A percentile compares a stretch with the other conserved stretches of the same genome.
phyloP scores from a whole-genome alignment of 352 stramenopile species.

The Globisporangium alternatum region DNA sequence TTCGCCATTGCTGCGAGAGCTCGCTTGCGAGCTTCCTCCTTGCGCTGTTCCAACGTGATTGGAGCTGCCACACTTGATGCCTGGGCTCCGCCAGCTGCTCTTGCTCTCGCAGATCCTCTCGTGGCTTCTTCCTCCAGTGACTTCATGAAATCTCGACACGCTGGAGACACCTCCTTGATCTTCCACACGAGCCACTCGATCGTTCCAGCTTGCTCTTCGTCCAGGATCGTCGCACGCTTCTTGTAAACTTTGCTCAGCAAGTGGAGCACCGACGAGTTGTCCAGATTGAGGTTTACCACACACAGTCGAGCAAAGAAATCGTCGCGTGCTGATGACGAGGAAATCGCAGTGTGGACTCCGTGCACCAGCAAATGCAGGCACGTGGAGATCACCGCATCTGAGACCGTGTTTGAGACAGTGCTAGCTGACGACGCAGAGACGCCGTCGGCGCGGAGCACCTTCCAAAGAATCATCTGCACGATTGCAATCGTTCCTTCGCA shows the following conservation, averaged over 20 bases:
- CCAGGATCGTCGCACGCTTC: conserved; percentile 41
- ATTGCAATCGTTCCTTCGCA: conserved; percentile 69
- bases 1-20: conserved; percentile 78
- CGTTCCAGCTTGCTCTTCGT: conserved; percentile 72
- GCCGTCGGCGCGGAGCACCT: conserved; percentile 30
- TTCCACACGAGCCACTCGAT: conserved; percentile 77
- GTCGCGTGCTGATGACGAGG: conserved; percentile 16
- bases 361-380: conserved; percentile 79
- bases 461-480: conserved; percentile 66
- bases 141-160: conserved; percentile 37
- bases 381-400: conserved; percentile 82
- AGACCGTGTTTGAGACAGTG: conserved; percentile 39
- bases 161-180: conserved; percentile 40
- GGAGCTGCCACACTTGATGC: conserved; percentile 14
- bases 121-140: conserved; percentile 33
- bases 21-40: conserved; percentile 73
- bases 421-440: conserved; percentile 21
- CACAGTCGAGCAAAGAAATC: conserved; percentile 59
- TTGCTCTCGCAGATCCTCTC: conserved; percentile 20
- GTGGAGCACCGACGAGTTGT: conserved; percentile 45
- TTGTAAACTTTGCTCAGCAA: conserved; percentile 55
- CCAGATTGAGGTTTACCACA: conserved; percentile 25
- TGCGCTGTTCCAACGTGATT: conserved; percentile 70
- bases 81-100: conserved; percentile 5
- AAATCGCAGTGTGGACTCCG: conserved; percentile 58